Base-by-base conservation (phyloP, 129 eudicot species). In the Centaurea solstitialis region DNA sequence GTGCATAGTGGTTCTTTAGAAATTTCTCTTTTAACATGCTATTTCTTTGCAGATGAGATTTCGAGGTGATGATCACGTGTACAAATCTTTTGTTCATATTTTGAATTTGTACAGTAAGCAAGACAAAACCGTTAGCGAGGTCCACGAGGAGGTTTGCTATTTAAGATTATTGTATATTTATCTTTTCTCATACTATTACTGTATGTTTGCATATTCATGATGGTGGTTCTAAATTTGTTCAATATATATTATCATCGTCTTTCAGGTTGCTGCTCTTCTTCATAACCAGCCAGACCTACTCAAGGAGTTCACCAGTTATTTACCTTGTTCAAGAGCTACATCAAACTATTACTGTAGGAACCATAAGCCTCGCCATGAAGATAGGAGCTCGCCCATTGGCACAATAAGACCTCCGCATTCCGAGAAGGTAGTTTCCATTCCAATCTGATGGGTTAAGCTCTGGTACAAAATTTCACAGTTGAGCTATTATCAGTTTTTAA, bases 211-310 rank as follows among this genome's bases (percentile, higher is more conserved):
- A 37, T 77, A 41, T 40, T 82, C 20, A 24, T 13, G 69, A 37
- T 61, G 50, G 26, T 20, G 11, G 21, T 50, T 66, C 24, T 20
- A 39, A 41, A 26, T 53, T 33, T 43, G 37, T 26, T 66, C 15
- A 28, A 70, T 68, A 72, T 68, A 73, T 79, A 65, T 64, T 22
- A 64, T 76, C 74, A n/a, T n/a, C n/a, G n/a, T 3, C 75, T 81
- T 88, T 83, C 82, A 94, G 99, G 99, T 94, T 85, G 82, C 99
- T 79, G 86, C 76, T 65, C 99, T 94, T 84, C 88, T 94, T 82
- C 91, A 80, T 75, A 88, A 91, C 81, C 93, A 94, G 68, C 83
- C 84, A 70, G 99, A 94, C 81, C 87, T 94, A 41, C 94, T 94
- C 72, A 88, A 45, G 2, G 99, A 94, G 66, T 92, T 94, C 81